phyloP scores from a whole-genome alignment of 2,329 filamentous ascomycete genomes.

The Neoarthrinium moseri region DNA sequence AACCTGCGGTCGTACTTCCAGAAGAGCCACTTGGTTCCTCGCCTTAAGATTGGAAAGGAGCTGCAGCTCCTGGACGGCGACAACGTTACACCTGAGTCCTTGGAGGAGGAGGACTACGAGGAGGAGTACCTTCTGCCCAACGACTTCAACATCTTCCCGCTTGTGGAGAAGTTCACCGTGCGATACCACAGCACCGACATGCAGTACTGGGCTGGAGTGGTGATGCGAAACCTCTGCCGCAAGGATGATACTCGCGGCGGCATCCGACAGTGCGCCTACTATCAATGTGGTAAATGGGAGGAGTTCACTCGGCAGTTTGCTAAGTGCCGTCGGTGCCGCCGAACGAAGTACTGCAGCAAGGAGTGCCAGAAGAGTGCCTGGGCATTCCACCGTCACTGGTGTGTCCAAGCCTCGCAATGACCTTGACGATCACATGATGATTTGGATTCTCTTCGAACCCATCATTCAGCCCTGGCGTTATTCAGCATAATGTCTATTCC shows the following conservation, averaged over 20 bases:
- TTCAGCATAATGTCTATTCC: conserved; percentile 34
- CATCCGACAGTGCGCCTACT: conserved; percentile 96
- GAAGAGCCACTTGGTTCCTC: conserved; percentile 87
- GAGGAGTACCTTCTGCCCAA: conserved; percentile 90
- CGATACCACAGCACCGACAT: conserved; percentile 94
- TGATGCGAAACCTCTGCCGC: conserved; percentile 97
- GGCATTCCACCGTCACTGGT: conserved; percentile 99
- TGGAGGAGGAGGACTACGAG: conserved; percentile 59
- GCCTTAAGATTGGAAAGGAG: conserved; percentile 85
- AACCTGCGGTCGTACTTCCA: conserved; percentile 95
- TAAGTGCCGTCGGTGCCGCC: conserved; percentile 91
- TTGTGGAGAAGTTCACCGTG: conserved; percentile 98
- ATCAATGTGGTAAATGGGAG: conserved; percentile 98
- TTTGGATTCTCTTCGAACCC: conserved; percentile 12
- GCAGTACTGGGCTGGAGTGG: conserved; percentile 99
- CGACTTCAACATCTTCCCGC: conserved; percentile 96
- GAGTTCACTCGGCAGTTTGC: conserved; percentile 95
- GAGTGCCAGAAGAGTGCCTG: conserved; percentile 99
- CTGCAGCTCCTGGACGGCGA: conserved; percentile 77
- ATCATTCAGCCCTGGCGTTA: conserved; percentile 29
- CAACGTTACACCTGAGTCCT: conserved; percentile 39
- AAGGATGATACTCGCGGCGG: conserved; percentile 95
- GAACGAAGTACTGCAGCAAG: conserved; percentile 99
- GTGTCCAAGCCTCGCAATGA: conserved; percentile 66
- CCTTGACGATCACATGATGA: conserved; percentile 7